A percentile compares a stretch with the other conserved stretches of the same genome.
Evolutionary conservation across 352 stramenopile species (phyloP).

Genomic region (Pythium myriotylum): DNA sequence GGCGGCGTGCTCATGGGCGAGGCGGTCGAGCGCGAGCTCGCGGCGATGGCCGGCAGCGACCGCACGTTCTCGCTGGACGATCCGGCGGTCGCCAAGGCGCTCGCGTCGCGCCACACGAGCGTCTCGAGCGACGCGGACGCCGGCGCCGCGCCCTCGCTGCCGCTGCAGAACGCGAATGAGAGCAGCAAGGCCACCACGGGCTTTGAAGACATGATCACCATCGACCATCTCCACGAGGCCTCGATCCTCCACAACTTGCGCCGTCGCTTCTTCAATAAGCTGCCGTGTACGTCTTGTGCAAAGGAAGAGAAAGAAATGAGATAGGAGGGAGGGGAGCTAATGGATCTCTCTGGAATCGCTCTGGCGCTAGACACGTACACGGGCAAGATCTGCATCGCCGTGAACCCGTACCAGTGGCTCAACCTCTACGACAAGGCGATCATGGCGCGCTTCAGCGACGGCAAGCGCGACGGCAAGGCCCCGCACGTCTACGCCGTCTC

Average conservation of each 20-base stretch:
- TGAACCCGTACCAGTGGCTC: conserved; percentile 90
- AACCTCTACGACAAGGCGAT: conserved; percentile 74
- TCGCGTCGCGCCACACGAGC: conserved; percentile 67
- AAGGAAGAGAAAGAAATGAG: not conserved
- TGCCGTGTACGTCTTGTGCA: conserved; percentile 59
- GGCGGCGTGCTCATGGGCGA: conserved; percentile 41
- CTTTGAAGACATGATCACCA: conserved; percentile 89
- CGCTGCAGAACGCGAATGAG: conserved; percentile 72
- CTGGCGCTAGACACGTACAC: conserved; percentile 80
- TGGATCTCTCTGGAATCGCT: too few relatives aligned
- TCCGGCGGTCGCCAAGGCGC: conserved; percentile 48
- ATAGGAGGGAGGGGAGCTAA: not conserved
- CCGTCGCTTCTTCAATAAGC: conserved; percentile 69
- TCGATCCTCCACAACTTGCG: conserved; percentile 88
- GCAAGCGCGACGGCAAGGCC: conserved; percentile 67
- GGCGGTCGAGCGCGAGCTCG: conserved; percentile 53
- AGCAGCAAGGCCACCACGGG: conserved; percentile 39
- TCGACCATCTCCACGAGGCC: conserved; percentile 85
- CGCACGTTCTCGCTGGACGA: conserved; percentile 61
- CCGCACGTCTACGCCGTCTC: conserved; percentile 88
- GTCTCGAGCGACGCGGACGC: conserved; percentile 32
- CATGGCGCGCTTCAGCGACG: conserved; percentile 79
- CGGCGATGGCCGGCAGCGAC: conserved; percentile 54
- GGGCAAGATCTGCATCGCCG: conserved; percentile 86
- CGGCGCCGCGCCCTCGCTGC: conserved; percentile 39